Conservation (phyloP, 306 rosid species). For the Phaseolus lunatus region DNA sequence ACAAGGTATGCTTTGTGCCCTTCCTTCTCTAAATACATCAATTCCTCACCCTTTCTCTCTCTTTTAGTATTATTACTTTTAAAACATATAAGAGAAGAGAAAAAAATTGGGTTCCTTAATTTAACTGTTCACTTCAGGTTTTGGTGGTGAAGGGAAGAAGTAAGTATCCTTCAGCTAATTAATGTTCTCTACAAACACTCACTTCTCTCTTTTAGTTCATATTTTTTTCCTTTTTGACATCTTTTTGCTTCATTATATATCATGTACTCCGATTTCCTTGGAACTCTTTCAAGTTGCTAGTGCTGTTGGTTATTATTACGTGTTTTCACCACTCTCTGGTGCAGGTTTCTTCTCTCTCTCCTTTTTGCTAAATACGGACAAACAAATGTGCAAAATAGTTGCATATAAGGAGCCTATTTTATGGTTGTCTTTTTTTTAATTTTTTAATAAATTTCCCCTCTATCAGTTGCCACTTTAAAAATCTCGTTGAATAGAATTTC, state of each 20-base stretch:
- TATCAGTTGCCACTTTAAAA: constrained; percentile 19
- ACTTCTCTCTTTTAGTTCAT: constrained; percentile 1
- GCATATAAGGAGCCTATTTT: constrained; percentile 29
- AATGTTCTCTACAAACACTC: constrained; percentile 13
- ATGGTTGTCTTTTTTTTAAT: not conserved
- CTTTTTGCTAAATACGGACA: constrained; percentile 46
- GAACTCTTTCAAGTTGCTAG: constrained; percentile 44
- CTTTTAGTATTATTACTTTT: not conserved
- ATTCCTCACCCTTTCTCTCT: constrained; percentile 37
- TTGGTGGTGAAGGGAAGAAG: constrained; percentile 39
- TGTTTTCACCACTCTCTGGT: constrained; percentile 34
- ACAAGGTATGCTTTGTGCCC: constrained; percentile 58
- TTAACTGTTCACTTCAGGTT: constrained; percentile 40
- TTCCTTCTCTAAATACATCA: constrained; percentile 50
- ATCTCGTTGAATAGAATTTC: constrained; percentile 31
- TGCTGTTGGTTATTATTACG: constrained; percentile 36
- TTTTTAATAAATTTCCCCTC: constrained; percentile 1
- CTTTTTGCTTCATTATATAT: constrained; percentile 38
- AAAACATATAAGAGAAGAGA: not conserved
- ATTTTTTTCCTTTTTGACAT: constrained; percentile 15
- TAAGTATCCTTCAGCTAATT: constrained; percentile 19
- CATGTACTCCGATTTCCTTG: constrained; percentile 46
- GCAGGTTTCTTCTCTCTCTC: constrained; percentile 33
- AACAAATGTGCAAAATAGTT: constrained; percentile 29
- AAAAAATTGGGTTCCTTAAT: constrained; percentile 36